phyloP scores from a whole-genome alignment of 139 green algal species.

The Auxenochlorella protothecoides region DNA sequence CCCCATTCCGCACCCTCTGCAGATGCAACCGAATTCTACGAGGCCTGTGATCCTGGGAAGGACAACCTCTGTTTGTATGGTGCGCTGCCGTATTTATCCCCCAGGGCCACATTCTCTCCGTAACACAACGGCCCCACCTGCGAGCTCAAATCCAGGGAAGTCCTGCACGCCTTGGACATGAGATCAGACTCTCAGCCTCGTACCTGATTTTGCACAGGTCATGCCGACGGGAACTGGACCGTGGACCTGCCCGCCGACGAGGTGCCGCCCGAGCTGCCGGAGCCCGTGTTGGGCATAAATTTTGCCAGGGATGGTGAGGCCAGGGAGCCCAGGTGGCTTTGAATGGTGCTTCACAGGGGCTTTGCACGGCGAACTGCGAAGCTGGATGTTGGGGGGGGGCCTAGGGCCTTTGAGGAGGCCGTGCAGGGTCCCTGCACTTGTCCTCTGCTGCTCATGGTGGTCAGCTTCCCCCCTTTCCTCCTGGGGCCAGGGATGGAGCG shows the following conservation, averaged over 20 bases:
- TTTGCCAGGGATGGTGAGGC: constrained; percentile 74
- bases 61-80: constrained; percentile 99
- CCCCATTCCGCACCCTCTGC: neutral
- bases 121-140: neutral
- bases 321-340: neutral
- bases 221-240: constrained; percentile 70
- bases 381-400: constrained; percentile 82
- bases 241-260: constrained; percentile 92
- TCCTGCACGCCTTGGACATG: neutral
- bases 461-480: neutral
- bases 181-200: neutral
- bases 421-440: too few species aligned
- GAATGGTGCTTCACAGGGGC: constrained; percentile 74
- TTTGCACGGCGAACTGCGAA: constrained; percentile 87
- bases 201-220: constrained; percentile 28
- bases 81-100: constrained; percentile 19
- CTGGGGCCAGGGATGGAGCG: constrained; percentile 32
- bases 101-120: neutral
- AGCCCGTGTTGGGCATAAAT: constrained; percentile 96
- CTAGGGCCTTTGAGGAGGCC: constrained; percentile 63
- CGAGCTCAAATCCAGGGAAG: neutral
- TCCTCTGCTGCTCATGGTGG: neutral
- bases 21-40: constrained; percentile 47
- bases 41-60: constrained; percentile 66
- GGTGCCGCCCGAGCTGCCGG: constrained; percentile 93